Base-by-base conservation (phyloP, 768 basidiomycete genomes). In the Pseudohyphozyma bogoriensis region DNA sequence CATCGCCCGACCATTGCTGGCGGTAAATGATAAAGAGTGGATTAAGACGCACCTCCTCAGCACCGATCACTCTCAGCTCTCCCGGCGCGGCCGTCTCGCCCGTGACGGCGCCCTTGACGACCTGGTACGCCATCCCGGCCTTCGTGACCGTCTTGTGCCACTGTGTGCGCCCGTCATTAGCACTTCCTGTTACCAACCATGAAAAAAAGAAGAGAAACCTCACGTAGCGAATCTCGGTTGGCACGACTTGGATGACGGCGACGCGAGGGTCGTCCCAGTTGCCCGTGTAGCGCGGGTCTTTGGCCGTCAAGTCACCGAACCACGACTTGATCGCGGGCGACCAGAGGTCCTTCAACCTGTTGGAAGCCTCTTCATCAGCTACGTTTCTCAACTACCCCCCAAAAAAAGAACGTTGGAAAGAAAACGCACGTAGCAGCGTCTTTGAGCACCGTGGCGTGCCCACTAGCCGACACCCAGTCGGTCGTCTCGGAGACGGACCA, bases 391-490 rank as follows among this genome's bases (percentile, higher is more conserved):
- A n/a, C n/a, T n/a, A n/a, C n/a, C n/a, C n/a, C n/a, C n/a, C 11
- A 37, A 10, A 37, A 10, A 10, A 10, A 37, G 10, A 18, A 37
- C 11, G 37, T 37, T 65, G 59, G 36, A 60, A 49, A 2, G 45
- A 20, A 11, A 44, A 49, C 57, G 54, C 60, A 69, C 2, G 55
- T 37, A 29, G 53, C 58, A 16, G 50, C 49, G 63, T 70, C 67
- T 44, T 64, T 62, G 22, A 53, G 28, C 29, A 69, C 35, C 7
- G 11, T 47, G 13, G 69, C 69, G 37, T 55, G 66, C 28, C 69
- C 69, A 9, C 68, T 64, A 15, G 61, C 60, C 8, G 68, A 69
- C 7, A 65, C 63, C 69, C 69, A 70, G 60, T 70, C 59, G 49
- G 68, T 60, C 26, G 47, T 24, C 22, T 35, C 44, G 32, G 61